A percentile compares a stretch with the other conserved stretches of the same genome.
These are phyloP conservation scores for Isabelozyma gotoi DNA, from an alignment of 805 yeast species.

Conservation along the genomic window DNA sequence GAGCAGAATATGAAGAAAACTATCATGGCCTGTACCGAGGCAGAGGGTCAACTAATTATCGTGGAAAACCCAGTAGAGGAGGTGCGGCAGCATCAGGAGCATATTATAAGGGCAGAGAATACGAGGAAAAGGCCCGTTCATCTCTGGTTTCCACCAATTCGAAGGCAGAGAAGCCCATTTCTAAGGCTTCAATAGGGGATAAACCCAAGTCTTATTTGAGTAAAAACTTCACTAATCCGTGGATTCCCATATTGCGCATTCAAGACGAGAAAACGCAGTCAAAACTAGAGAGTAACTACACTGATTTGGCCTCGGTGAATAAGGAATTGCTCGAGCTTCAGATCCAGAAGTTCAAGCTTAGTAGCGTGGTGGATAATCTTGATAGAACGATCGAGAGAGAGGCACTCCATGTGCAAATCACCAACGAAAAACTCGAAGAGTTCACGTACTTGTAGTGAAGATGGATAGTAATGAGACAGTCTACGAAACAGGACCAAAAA, in stretches of 20 bases:
- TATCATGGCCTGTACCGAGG: neutral
- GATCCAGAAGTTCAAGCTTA: constrained; percentile 18
- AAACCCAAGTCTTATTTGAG: constrained; percentile 1
- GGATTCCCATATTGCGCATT: constrained; percentile 31
- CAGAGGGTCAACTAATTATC: neutral
- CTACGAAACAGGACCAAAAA: neutral
- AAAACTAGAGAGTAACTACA: constrained; percentile 22
- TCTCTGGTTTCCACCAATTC: neutral
- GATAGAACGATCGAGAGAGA: constrained; percentile 29
- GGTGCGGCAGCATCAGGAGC: constrained; percentile 1
- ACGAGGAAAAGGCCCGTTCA: neutral
- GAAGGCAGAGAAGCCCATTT: neutral
- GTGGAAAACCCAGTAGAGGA: constrained; percentile 2
- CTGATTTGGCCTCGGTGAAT: constrained; percentile 23
- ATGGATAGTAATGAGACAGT: neutral
- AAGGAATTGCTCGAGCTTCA: constrained; percentile 26
- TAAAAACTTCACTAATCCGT: constrained; percentile 22
- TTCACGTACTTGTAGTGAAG: constrained; percentile 37
- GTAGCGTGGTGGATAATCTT: constrained; percentile 13
- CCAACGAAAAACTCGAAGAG: constrained; percentile 51
- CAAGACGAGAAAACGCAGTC: constrained; percentile 23
- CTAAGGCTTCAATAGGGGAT: neutral
- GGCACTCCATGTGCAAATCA: constrained; percentile 32
- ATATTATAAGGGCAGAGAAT: constrained; percentile 4
- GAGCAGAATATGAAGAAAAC: neutral